Conservation (phyloP, 495 filamentous ascomycete genomes). For the Darksidea phi region DNA sequence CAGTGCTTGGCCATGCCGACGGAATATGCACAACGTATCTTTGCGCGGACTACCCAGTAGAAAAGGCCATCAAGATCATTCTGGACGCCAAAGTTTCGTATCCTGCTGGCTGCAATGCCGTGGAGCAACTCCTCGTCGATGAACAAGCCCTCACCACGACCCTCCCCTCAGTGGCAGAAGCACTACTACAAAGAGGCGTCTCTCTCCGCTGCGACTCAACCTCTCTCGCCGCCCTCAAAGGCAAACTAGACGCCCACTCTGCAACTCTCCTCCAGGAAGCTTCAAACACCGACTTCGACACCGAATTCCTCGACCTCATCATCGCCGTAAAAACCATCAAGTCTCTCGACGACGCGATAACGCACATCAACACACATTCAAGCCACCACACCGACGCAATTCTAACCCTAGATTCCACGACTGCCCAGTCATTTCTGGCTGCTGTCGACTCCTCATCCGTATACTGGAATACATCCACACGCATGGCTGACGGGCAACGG, state of each 20-base stretch:
- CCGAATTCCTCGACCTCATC: constrained; percentile 83
- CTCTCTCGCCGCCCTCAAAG: constrained; percentile 60
- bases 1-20: constrained; percentile 94
- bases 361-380: constrained; percentile 86
- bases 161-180: constrained; percentile 68
- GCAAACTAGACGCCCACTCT: constrained; percentile 44
- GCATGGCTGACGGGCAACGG: constrained; percentile 94
- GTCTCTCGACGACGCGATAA: constrained; percentile 65
- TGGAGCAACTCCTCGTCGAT: constrained; percentile 88
- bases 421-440: constrained; percentile 77
- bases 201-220: constrained; percentile 75
- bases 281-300: constrained; percentile 69
- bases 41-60: constrained; percentile 69
- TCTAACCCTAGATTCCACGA: constrained; percentile 62
- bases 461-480: constrained; percentile 93
- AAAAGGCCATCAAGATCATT: constrained; percentile 72
- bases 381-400: constrained; percentile 96
- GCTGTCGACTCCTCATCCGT: constrained; percentile 86
- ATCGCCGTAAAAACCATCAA: constrained; percentile 81
- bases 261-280: constrained; percentile 60
- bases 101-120: constrained; percentile 91
- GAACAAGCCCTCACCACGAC: constrained; percentile 63
- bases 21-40: constrained; percentile 91
- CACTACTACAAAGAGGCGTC: constrained; percentile 73
- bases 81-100: constrained; percentile 92